These are phyloP conservation scores for Cucumis hystrix DNA, from an alignment of 306 rosid species.

Conservation along the genomic window DNA sequence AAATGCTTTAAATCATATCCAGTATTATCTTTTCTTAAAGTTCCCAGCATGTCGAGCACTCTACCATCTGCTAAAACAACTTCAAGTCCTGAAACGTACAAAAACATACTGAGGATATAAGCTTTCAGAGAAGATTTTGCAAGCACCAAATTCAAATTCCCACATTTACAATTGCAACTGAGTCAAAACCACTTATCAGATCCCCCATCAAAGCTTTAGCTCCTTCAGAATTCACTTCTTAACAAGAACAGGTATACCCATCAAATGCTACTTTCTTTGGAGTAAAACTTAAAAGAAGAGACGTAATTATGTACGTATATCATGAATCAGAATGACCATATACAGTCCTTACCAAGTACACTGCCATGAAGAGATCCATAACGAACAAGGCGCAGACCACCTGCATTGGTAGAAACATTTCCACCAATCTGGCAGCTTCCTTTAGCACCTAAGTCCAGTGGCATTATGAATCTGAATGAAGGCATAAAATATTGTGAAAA, in stretches of 20 bases:
- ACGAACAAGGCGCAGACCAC: constrained; percentile 89
- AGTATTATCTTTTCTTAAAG: constrained; percentile 90
- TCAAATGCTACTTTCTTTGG: neutral
- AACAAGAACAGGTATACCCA: neutral
- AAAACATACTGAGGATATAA: constrained; percentile 13
- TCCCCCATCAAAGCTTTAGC: neutral
- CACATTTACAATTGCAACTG: neutral
- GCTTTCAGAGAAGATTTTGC: neutral
- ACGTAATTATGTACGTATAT: neutral
- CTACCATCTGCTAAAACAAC: constrained; percentile 87
- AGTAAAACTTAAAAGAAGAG: neutral
- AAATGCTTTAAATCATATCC: constrained; percentile 92
- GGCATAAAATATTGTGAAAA: constrained; percentile 30
- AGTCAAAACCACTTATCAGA: neutral
- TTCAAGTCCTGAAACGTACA: constrained; percentile 57
- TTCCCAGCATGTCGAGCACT: constrained; percentile 82
- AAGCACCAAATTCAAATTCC: neutral
- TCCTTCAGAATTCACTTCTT: neutral
- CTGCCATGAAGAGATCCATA: constrained; percentile 95
- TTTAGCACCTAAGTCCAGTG: constrained; percentile 98
- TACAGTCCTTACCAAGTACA: constrained; percentile 56
- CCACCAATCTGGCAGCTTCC: constrained; percentile 99
- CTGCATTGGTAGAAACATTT: constrained; percentile 91
- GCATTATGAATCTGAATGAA: constrained; percentile 90
- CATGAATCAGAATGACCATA: constrained; percentile 4